Evolutionary conservation across 2,329 filamentous ascomycete genomes (phyloP), one percentile per base, ranked within the genome.

Genomic region (Sclerotinia glacialis): DNA sequence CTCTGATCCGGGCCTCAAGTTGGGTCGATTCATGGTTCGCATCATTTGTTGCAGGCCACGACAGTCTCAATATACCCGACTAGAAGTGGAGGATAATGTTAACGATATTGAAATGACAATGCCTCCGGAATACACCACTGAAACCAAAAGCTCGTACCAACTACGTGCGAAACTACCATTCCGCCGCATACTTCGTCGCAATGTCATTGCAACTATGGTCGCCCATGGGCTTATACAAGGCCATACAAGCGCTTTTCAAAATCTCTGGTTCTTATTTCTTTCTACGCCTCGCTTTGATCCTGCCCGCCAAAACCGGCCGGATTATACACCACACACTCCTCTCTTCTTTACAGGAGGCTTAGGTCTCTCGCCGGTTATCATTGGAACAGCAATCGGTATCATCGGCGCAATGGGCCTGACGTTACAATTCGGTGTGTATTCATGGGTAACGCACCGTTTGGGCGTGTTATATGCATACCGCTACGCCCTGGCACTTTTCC

Each of bases 381-480:
- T 53, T 53, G 50, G 50, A 34, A 53, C 50, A n/a, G 50, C 50
- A 34, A 53, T 53, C 5, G 50, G 50, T 14, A 53, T 53, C 18
- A 53, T 53, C 31, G 50, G 50, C 18, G 50, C 50, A n/a, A 53
- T 53, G 50, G 50, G 50, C 7, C 18, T 53, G 18, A 34, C 31
- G 28, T n/a, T 53, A 31, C 50, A 53, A 53, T 53, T 53, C 31
- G 50, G 50, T 53, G 28, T 53, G 28, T 53, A 53, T 21, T 53
- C 50, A 14, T 53, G 50, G 50, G 50, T 53, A 53, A 53, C 50
- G 18, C 5, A 53, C 28, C 50, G 50, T 12, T 53, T 53, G 50
- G 50, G 50, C n/a, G 18, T 53, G 6, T 34, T 53, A 18, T 12
- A 53, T n/a, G 28, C 50, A 53, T 53, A 53, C 28, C 50, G 50